Evolutionary conservation across 2,329 filamentous ascomycete genomes (phyloP).

Genomic region (Colletotrichum sp.): DNA sequence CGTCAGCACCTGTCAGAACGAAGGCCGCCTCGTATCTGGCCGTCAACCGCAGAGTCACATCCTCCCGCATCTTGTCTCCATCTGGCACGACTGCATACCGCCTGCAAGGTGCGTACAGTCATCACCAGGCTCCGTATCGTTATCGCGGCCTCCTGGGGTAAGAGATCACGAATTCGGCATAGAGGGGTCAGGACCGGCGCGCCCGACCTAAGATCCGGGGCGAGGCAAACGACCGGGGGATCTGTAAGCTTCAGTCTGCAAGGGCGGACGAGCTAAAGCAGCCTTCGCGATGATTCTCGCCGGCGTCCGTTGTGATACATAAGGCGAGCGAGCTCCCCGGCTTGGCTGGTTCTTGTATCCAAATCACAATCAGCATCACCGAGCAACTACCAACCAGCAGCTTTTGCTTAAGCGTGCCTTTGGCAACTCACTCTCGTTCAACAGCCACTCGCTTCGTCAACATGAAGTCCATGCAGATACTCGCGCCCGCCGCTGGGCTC

Average conservation of each 20-base stretch:
- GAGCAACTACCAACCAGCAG: conserved; percentile 16
- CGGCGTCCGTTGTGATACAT: not conserved
- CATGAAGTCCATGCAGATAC: conserved; percentile 40
- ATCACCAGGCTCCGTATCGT: not conserved
- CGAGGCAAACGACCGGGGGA: not conserved
- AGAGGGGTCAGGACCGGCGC: not conserved
- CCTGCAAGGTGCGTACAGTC: conserved; percentile 12
- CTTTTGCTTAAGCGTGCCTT: conserved; percentile 20
- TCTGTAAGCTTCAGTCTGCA: not conserved
- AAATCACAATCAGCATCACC: not conserved
- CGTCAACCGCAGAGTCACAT: not conserved
- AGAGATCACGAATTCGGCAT: not conserved
- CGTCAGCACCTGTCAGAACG: conserved; percentile 5
- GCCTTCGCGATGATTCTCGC: not conserved
- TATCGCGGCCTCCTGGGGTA: not conserved
- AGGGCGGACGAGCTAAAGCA: not conserved
- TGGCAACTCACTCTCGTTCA: conserved; percentile 23
- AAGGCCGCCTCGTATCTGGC: conserved; percentile 16
- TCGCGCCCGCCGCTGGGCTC: conserved; percentile 36
- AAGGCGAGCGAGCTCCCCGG: not conserved
- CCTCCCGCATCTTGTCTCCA: not conserved
- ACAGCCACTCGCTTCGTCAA: conserved; percentile 28
- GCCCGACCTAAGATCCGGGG: not conserved
- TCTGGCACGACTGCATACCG: not conserved
- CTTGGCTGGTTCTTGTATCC: not conserved